phyloP scores from a whole-genome alignment of 257 asterid genomes.

The Solanum paucissectum region DNA sequence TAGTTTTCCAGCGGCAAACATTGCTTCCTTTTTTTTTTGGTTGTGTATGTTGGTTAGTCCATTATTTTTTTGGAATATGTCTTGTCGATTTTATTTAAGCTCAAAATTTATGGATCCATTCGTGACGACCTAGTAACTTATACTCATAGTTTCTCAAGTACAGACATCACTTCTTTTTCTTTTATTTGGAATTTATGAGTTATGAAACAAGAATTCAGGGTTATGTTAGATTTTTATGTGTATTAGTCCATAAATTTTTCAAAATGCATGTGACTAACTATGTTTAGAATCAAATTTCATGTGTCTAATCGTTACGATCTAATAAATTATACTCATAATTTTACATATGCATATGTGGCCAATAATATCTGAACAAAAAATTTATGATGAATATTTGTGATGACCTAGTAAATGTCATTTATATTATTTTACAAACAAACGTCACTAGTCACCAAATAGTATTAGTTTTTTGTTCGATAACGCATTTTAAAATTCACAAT shows the following conservation, averaged over 20 bases:
- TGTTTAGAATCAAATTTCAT: not conserved
- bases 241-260: too few relatives aligned
- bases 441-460: not conserved
- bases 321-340: too few relatives aligned
- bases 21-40: too few relatives aligned
- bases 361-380: not conserved
- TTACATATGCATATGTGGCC: not conserved
- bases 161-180: too few relatives aligned
- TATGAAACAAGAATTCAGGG: too few relatives aligned
- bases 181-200: not conserved
- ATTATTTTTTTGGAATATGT: too few relatives aligned
- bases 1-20: not conserved
- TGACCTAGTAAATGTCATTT: not conserved
- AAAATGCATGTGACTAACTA: not conserved
- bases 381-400: not conserved
- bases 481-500: not conserved
- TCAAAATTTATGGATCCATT: not conserved
- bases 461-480: not conserved
- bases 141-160: not conserved
- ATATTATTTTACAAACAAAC: not conserved
- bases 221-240: not conserved
- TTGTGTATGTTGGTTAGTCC: too few relatives aligned
- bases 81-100: not conserved
- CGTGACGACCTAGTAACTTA: too few relatives aligned
- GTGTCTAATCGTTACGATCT: not conserved